Percentiles rank a stretch among this genome's conserved stretches.
Evolutionary conservation across 176 grass and related monocot genomes (phyloP).

Genomic region (Areca catechu): DNA sequence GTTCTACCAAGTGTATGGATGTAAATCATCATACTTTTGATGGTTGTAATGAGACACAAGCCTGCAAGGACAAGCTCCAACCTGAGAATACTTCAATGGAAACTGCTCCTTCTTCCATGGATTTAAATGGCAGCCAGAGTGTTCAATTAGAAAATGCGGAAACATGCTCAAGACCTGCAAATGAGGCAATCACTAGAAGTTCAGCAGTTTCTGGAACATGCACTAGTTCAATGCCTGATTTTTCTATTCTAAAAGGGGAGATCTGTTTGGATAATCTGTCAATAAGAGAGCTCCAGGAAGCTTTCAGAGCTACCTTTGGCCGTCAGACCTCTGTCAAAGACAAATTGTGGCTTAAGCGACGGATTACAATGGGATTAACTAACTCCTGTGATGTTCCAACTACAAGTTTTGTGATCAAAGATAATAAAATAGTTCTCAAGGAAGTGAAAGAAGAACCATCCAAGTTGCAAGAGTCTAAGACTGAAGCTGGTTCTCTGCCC

Average conservation of each 20-base stretch:
- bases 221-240: constrained; percentile 61
- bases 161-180: constrained; percentile 34
- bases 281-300: constrained; percentile 93
- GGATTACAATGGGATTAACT: constrained; percentile 83
- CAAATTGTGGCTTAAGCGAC: constrained; percentile 96
- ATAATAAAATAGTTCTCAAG: constrained; percentile 57
- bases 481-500: constrained; percentile 23
- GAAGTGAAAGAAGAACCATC: constrained; percentile 24
- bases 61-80: constrained; percentile 17
- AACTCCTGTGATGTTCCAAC: constrained; percentile 86
- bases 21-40: constrained; percentile 15
- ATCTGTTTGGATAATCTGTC: constrained; percentile 80
- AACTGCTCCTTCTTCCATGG: constrained; percentile 35
- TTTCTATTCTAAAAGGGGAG: constrained; percentile 79
- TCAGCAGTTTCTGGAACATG: constrained; percentile 44
- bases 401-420: constrained; percentile 72
- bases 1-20: constrained; percentile 24
- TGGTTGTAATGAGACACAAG: constrained; percentile 24
- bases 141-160: constrained; percentile 64
- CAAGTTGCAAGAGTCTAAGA: constrained; percentile 11
- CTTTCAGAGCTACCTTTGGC: constrained; percentile 87
- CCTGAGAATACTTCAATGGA: constrained; percentile 48
- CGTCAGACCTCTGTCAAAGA: constrained; percentile 93
- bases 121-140: constrained; percentile 41
- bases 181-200: constrained; percentile 26